A percentile compares a stretch with the other conserved stretches of the same genome.
Conservation (phyloP, 768 basidiomycete species). For the Lentinula sp. region DNA sequence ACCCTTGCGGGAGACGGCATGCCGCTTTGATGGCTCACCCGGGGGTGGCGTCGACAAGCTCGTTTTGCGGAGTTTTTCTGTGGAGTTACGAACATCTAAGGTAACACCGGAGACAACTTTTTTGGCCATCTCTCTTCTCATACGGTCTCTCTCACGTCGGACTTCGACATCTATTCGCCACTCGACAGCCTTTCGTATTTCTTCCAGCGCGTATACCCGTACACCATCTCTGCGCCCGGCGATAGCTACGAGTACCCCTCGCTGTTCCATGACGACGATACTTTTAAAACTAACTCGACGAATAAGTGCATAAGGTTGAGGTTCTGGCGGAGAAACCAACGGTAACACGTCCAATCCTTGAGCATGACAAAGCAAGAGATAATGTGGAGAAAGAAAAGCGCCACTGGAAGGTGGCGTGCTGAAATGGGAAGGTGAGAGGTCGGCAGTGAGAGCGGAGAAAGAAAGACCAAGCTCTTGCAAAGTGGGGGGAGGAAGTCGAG, state of each 20-base stretch:
- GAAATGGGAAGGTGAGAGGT: conserved; percentile 72
- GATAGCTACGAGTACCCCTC: conserved; percentile 85
- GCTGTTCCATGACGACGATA: conserved; percentile 90
- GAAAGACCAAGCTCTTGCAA: conserved; percentile 73
- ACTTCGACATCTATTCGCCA: conserved; percentile 83
- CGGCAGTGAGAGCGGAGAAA: conserved; percentile 58
- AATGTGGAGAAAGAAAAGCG: conserved; percentile 76
- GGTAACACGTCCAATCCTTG: conserved; percentile 88
- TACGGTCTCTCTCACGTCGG: conserved; percentile 66
- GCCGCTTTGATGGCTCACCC: conserved; percentile 22
- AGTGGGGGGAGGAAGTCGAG: conserved; percentile 62
- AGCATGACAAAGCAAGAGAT: conserved; percentile 76
- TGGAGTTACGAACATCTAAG: conserved; percentile 29
- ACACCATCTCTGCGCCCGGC: conserved; percentile 84
- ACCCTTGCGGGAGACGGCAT: conserved; percentile 29
- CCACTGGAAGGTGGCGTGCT: conserved; percentile 72
- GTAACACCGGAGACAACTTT: conserved; percentile 31
- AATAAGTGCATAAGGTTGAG: conserved; percentile 76
- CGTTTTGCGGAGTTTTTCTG: conserved; percentile 43
- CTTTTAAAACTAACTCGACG: conserved; percentile 78
- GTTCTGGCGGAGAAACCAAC: conserved; percentile 64
- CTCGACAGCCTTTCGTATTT: conserved; percentile 80
- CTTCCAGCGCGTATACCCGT: conserved; percentile 83
- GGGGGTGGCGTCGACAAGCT: conserved; percentile 46
- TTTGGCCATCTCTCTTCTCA: conserved; percentile 63